Evolutionary conservation across 345 rosid species (phyloP).

Genomic region (Aethionema arabicum): DNA sequence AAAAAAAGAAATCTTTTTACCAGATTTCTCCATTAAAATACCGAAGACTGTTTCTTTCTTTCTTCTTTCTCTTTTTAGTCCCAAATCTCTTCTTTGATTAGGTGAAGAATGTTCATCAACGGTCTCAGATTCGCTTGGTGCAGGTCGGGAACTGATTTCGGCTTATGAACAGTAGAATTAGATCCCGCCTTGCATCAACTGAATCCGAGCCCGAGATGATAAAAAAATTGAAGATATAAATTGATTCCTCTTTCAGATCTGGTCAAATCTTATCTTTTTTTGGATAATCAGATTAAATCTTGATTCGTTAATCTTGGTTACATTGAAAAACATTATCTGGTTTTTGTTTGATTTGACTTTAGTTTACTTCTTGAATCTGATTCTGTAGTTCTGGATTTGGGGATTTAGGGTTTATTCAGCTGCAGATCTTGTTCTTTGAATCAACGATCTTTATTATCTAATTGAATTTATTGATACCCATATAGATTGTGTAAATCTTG

Average conservation of each 20-base stretch:
- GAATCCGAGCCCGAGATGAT: constrained; percentile 95
- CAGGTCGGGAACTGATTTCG: constrained; percentile 93
- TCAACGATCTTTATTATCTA: not conserved
- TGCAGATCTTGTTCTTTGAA: not conserved
- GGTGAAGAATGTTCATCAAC: constrained; percentile 38
- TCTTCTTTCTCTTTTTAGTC: not conserved
- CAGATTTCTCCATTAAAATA: constrained; percentile 9
- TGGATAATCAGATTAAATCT: not conserved
- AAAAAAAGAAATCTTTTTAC: constrained; percentile 18
- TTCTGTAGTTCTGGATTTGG: not conserved
- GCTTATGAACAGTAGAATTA: constrained; percentile 37
- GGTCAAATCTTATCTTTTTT: constrained; percentile 1
- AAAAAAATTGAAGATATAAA: not conserved
- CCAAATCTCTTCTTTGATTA: no score
- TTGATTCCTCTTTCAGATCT: constrained; percentile 41
- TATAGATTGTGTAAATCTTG: not conserved
- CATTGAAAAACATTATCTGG: not conserved
- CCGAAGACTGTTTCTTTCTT: not conserved
- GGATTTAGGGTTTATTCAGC: not conserved
- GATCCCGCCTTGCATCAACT: constrained; percentile 99
- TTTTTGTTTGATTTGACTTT: not conserved
- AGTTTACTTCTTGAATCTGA: not conserved
- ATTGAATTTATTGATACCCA: not conserved
- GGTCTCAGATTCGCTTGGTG: constrained; percentile 98
- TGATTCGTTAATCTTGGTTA: not conserved